Evolutionary conservation across 208 protist genomes (phyloP).

Genomic region (Blechomonas ayalai): DNA sequence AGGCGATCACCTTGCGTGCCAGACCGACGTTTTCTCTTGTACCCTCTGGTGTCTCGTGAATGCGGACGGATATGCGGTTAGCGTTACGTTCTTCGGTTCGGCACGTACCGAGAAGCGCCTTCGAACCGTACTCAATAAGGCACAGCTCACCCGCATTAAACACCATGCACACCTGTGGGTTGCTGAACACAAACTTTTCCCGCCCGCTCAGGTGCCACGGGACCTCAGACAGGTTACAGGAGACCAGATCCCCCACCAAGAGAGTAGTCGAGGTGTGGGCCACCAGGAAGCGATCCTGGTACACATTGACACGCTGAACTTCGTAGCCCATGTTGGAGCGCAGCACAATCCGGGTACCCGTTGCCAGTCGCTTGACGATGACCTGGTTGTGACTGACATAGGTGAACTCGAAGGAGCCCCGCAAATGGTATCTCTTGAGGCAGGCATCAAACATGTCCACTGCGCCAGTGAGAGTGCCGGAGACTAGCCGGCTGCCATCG

Average conservation of each 20-base stretch:
- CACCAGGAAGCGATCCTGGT: slow-evolving; percentile 94
- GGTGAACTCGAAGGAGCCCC: slow-evolving; percentile 96
- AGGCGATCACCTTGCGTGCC: slow-evolving; percentile 91
- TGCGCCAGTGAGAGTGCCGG: slow-evolving; percentile 88
- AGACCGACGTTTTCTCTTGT: too few species aligned
- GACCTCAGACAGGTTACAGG: slow-evolving; percentile 93
- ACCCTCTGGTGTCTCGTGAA: slow-evolving; percentile 47
- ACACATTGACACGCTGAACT: slow-evolving; percentile 95
- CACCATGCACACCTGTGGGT: slow-evolving; percentile 94
- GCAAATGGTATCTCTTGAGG: slow-evolving; percentile 91
- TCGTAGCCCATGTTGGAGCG: slow-evolving; percentile 93
- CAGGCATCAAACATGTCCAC: slow-evolving; percentile 97
- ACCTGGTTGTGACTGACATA: slow-evolving; percentile 95
- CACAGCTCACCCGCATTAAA: slow-evolving; percentile 95
- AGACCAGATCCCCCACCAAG: slow-evolving; percentile 94
- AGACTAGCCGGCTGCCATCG: slow-evolving; percentile 92
- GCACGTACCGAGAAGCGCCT: slow-evolving; percentile 92
- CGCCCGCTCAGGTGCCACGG: slow-evolving; percentile 86
- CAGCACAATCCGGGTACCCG: slow-evolving; percentile 87
- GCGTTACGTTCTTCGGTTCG: slow-evolving; percentile 95
- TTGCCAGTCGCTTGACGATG: slow-evolving; percentile 93
- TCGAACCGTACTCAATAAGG: slow-evolving; percentile 96
- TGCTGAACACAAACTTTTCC: slow-evolving; percentile 96
- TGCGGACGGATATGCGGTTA: slow-evolving; percentile 91
- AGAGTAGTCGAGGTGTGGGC: slow-evolving; percentile 93